phyloP scores from a whole-genome alignment of 2,329 filamentous ascomycete genomes.

The Pyrenophora tritici-repentis region DNA sequence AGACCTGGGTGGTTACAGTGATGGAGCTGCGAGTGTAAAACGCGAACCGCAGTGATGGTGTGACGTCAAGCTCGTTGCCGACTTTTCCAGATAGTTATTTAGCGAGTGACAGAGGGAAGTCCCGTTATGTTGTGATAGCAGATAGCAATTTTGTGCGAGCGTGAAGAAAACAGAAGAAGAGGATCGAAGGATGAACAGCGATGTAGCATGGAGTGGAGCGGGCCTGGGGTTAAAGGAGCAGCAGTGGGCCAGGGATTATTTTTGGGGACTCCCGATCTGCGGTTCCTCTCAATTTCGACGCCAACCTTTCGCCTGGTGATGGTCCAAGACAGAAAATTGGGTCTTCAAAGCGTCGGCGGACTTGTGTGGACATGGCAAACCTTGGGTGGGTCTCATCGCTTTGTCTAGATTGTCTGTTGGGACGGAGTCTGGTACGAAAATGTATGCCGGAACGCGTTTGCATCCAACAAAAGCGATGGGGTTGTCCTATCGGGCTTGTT shows the following conservation, averaged over 20 bases:
- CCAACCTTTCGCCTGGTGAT: conserved; percentile 11
- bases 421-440: conserved; percentile 10
- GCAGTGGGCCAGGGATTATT: conserved; percentile 16
- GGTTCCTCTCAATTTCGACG: conserved; percentile 17
- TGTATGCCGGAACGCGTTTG: background rate
- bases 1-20: too few relatives aligned
- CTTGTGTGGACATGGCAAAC: conserved; percentile 13
- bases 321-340: conserved; percentile 24
- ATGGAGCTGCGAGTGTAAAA: background rate
- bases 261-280: conserved; percentile 29
- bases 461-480: conserved; percentile 5
- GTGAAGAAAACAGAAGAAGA: background rate
- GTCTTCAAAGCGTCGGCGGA: conserved; percentile 14
- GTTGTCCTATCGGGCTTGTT: background rate
- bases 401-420: conserved; percentile 21
- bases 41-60: conserved; percentile 2
- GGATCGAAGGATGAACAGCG: background rate
- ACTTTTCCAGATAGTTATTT: background rate
- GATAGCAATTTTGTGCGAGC: background rate
- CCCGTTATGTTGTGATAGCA: background rate
- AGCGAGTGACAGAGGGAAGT: conserved; percentile 6
- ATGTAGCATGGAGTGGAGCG: conserved; percentile 15
- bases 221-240: conserved; percentile 22
- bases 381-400: conserved; percentile 15
- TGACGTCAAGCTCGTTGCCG: conserved; percentile 13